phyloP scores from a whole-genome alignment of 1,284 basidiomycete species.

The Irpex sp. region DNA sequence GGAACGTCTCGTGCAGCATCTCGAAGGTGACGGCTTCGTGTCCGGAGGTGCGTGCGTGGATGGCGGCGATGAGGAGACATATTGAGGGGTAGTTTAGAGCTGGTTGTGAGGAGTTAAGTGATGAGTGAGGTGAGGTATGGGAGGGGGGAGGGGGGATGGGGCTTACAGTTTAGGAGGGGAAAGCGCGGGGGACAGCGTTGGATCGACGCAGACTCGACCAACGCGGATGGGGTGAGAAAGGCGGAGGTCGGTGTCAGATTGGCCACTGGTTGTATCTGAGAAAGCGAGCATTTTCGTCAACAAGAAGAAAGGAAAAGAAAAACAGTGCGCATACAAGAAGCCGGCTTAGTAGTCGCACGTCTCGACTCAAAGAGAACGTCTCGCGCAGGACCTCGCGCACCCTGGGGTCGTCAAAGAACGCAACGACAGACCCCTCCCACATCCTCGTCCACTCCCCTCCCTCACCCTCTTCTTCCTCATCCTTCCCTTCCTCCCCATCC shows the following conservation, averaged over 20 bases:
- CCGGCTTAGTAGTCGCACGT: constrained; percentile 61
- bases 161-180: constrained; percentile 49
- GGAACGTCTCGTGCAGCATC: constrained; percentile 70
- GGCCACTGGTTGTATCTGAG: constrained; percentile 47
- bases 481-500: no score
- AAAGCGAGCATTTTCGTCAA: not conserved
- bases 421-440: constrained; percentile 62
- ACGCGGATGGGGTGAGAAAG: constrained; percentile 41
- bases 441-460: constrained; percentile 44
- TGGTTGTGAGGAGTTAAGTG: constrained; percentile 22
- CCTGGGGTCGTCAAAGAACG: constrained; percentile 45
- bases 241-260: constrained; percentile 49
- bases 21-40: constrained; percentile 75
- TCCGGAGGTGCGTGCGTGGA: constrained; percentile 61
- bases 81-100: constrained; percentile 67
- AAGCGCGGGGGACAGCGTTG: constrained; percentile 54
- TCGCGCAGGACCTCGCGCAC: constrained; percentile 49
- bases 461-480: constrained; percentile 11
- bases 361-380: constrained; percentile 63
- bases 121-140: not conserved
- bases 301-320: not conserved
- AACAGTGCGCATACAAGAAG: constrained; percentile 52
- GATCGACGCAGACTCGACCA: constrained; percentile 38
- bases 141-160: not conserved
- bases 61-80: constrained; percentile 70